phyloP scores from a whole-genome alignment of 1,139 yeast genomes.

The Geotrichum europaeum region DNA sequence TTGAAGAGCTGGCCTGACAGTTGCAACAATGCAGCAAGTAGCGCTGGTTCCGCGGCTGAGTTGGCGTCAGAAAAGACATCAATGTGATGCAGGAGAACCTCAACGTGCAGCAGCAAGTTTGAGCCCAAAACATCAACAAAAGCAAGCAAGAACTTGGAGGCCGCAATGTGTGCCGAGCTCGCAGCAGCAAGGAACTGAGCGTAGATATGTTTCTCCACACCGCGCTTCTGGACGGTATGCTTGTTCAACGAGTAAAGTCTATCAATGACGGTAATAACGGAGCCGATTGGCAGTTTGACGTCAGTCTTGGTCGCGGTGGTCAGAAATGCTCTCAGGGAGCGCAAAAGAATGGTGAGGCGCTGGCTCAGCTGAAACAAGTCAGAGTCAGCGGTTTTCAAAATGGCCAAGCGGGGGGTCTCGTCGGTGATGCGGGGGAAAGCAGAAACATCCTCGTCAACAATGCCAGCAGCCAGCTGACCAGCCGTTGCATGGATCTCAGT shows the following conservation, averaged over 20 bases:
- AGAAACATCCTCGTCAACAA: constrained; percentile 24
- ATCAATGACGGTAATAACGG: constrained; percentile 25
- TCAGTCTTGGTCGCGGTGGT: constrained; percentile 25
- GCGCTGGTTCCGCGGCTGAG: constrained; percentile 10
- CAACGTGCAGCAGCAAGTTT: constrained; percentile 26
- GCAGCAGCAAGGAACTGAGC: constrained; percentile 20
- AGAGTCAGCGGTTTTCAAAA: constrained; percentile 1
- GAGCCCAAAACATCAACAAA: constrained; percentile 21
- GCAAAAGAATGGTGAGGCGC: constrained; percentile 24
- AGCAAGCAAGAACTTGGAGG: constrained; percentile 19
- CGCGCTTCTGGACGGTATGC: constrained; percentile 19
- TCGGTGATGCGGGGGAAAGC: not conserved
- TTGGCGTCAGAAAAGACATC: constrained; percentile 20
- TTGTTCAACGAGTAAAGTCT: constrained; percentile 25
- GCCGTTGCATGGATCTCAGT: constrained; percentile 26
- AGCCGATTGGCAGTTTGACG: constrained; percentile 31
- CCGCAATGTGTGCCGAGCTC: constrained; percentile 23
- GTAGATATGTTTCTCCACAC: constrained; percentile 21
- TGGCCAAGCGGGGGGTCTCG: constrained; percentile 8
- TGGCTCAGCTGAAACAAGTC: constrained; percentile 8
- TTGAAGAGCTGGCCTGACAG: constrained; percentile 20
- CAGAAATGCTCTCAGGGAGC: constrained; percentile 25
- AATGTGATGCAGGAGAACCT: constrained; percentile 26
- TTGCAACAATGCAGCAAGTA: constrained; percentile 17
- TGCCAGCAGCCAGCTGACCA: constrained; percentile 16